Base-by-base conservation (phyloP, 768 basidiomycete species). In the Leccinum longicurvipes region DNA sequence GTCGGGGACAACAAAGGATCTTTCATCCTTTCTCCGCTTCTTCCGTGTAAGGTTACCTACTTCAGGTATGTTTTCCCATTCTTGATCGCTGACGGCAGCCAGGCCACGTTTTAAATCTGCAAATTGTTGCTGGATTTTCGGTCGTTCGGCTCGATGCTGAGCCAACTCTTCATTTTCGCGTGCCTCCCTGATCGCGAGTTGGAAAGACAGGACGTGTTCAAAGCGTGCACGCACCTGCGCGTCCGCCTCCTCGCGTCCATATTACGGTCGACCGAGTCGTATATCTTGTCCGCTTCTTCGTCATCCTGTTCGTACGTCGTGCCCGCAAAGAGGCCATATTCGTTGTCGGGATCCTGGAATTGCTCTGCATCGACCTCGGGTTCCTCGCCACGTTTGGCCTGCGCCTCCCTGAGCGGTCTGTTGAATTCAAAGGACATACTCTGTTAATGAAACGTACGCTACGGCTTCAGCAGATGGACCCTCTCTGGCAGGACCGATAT, bases 401-500 rank as follows among this genome's bases (percentile, higher is more conserved):
- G 89, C 1, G 94, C 94, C 60, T 93, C 93, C 4, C 92, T 93
- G 59, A n/a, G 9, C 17, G 17, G 17, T 36, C 9, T n/a, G 34
- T 36, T n/a, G 2, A 36, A 36, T n/a, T 36, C 34, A 36, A 36
- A 36, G 17, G n/a, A 36, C 10, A n/a, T 8, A 36, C 17, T 2
- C 17, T 17, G 17, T n/a, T n/a, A n/a, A 2, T n/a, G 3, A 15
- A 15, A 82, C 89, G 48, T 63, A 92, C 87, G 92, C 95, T 49
- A 96, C 79, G 0, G 86, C 85, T 73, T 95, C 93, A 29, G 93
- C 94, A 17, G 91, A 91, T 0, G 95, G 93, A 0, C 93, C 93
- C 67, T 97, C 95, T 70, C 97, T 79, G 8, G 97, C 97, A 32
- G 97, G 97, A 67, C 97, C 97, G 56, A 99, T 98, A 85, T 98